phyloP scores from a whole-genome alignment of 202 grass and related monocot species.

The Tripidium arundinaceum region DNA sequence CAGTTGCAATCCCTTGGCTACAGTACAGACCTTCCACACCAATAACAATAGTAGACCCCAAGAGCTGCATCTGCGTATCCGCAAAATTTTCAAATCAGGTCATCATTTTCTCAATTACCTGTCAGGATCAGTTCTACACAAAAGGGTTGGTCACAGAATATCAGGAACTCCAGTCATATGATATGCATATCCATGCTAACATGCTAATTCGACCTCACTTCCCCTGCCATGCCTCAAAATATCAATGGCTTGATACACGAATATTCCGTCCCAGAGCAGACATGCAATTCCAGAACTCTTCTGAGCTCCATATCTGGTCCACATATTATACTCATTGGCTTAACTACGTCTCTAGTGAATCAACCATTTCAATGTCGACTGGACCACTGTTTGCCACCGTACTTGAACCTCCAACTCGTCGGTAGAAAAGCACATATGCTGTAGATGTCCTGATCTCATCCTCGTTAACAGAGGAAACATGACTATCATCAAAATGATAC shows the following conservation, averaged over 20 bases:
- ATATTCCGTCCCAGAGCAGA: background rate
- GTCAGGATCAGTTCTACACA: constrained; percentile 4
- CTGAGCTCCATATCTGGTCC: background rate
- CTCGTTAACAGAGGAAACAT: constrained; percentile 77
- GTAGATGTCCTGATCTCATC: constrained; percentile 75
- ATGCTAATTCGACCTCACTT: background rate
- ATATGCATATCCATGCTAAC: background rate
- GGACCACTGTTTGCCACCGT: background rate
- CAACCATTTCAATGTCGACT: constrained; percentile 46
- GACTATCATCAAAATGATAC: constrained; percentile 98
- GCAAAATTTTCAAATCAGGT: background rate
- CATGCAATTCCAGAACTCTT: background rate
- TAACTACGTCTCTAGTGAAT: constrained; percentile 35
- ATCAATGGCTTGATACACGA: background rate
- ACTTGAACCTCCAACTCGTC: constrained; percentile 35
- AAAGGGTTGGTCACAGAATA: background rate
- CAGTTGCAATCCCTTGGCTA: background rate
- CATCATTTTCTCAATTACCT: background rate
- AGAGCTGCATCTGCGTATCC: background rate
- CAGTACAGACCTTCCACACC: background rate
- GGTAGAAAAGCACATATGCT: constrained; percentile 92
- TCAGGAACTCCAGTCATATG: background rate
- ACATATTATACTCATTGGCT: constrained; percentile 8
- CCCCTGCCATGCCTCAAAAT: background rate
- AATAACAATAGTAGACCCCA: background rate